phyloP scores from a whole-genome alignment of 306 rosid species.

The Quercus parvula region DNA sequence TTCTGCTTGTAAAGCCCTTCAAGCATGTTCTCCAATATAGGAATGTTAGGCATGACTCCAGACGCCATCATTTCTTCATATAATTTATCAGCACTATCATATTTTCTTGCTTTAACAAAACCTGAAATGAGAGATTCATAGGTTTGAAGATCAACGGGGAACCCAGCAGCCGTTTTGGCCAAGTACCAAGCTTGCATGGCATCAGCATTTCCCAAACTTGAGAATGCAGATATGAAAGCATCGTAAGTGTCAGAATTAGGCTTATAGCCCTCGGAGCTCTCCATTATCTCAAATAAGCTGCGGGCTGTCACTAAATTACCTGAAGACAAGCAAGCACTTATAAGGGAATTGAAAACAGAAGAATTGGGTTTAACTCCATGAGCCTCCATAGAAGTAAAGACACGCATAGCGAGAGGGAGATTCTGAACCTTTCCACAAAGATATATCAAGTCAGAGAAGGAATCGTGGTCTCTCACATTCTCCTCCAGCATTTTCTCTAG shows the following conservation, averaged over 20 bases:
- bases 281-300: slow-evolving; percentile 66
- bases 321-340: slow-evolving; percentile 56
- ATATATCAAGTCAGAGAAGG: slow-evolving; percentile 47
- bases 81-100: slow-evolving; percentile 35
- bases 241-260: slow-evolving; percentile 49
- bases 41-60: slow-evolving; percentile 40
- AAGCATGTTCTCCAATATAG: slow-evolving; percentile 46
- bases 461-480: slow-evolving; percentile 35
- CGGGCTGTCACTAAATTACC: slow-evolving; percentile 42
- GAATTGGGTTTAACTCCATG: slow-evolving; percentile 52
- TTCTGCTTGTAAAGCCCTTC: slow-evolving; percentile 51
- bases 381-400: slow-evolving; percentile 61
- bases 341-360: slow-evolving; percentile 57
- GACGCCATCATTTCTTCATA: slow-evolving; percentile 45
- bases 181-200: slow-evolving; percentile 63
- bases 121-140: slow-evolving; percentile 50
- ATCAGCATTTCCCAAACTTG: slow-evolving; percentile 39
- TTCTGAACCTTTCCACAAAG: slow-evolving; percentile 48
- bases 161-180: slow-evolving; percentile 47
- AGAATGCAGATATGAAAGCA: slow-evolving; percentile 46
- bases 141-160: slow-evolving; percentile 37
- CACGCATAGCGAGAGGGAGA: slow-evolving; percentile 48
- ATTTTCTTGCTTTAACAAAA: slow-evolving; percentile 41
- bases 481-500: slow-evolving; percentile 58
- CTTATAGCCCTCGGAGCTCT: slow-evolving; percentile 47